These are phyloP conservation scores for Zygosaccharomyces kombuchaensis DNA, from an alignment of 805 yeast species.

Conservation along the genomic window DNA sequence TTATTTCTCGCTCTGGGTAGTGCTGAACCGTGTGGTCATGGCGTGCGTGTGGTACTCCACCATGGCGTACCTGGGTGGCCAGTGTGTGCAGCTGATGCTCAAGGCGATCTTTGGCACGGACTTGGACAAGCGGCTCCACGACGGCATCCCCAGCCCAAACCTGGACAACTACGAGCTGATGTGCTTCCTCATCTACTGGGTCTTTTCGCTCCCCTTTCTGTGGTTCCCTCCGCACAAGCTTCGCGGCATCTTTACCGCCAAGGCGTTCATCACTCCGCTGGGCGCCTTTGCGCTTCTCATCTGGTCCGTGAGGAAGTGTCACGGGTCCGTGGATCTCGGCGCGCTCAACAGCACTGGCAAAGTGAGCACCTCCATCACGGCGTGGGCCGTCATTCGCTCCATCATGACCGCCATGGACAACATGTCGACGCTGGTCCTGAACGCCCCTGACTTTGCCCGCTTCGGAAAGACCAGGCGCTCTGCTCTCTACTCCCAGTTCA, in stretches of 20 bases:
- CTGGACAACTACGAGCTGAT: constrained; percentile 69
- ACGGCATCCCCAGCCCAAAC: constrained; percentile 54
- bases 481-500: constrained; percentile 52
- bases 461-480: constrained; percentile 58
- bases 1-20: constrained; percentile 84
- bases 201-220: constrained; percentile 70
- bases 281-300: constrained; percentile 81
- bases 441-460: constrained; percentile 87
- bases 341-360: constrained; percentile 19
- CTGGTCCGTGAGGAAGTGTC: constrained; percentile 80
- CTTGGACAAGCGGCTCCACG: constrained; percentile 56
- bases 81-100: constrained; percentile 77
- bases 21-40: constrained; percentile 84
- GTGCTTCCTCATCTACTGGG: constrained; percentile 79
- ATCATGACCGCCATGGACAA: constrained; percentile 79
- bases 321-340: constrained; percentile 46
- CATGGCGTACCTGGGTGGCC: constrained; percentile 81
- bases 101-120: constrained; percentile 70
- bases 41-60: constrained; percentile 87
- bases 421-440: constrained; percentile 82
- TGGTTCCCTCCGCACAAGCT: constrained; percentile 81
- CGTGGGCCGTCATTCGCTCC: constrained; percentile 79
- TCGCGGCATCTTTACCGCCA: constrained; percentile 78
- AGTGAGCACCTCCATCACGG: constrained; percentile 45
- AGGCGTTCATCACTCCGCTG: constrained; percentile 72